Evolutionary conservation across 495 filamentous ascomycete species (phyloP), one percentile per base, ranked within the genome.

Genomic region (Hapsidospora chrysogenum): DNA sequence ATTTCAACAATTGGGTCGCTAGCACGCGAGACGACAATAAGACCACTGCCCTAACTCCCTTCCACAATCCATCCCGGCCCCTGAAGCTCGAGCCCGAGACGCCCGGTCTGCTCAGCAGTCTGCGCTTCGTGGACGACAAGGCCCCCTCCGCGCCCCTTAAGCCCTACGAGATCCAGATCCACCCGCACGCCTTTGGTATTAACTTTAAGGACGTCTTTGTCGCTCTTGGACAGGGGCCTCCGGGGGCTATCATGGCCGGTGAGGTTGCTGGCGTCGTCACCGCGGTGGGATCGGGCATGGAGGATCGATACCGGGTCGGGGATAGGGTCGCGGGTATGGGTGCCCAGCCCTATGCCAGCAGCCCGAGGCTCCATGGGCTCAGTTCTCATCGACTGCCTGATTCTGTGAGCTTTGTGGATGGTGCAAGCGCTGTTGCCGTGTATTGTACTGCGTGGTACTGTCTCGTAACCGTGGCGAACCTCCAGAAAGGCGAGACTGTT

Each of bases 401-500:
- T 3, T 40, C 60, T 8, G 56, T 74, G 39, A 44, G 56, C 3
- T 66, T 72, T 36, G 61, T 68, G 13, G 58, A 58, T 21, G 67
- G 64, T 4, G 70, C 67, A 1, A 62, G 65, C 9, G 46, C 77
- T 0, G 75, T 74, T 0, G 48, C 74, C 2, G 66, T 62, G 2
- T 80, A 64, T 37, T 48, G 48, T 29, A 74, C 72, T 0, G 75
- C 74, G 0, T 72, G 71, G 38, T 67, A 80, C 47, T 56, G 64
- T 0, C 48, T 71, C 4, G 31, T 65, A 23, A 57, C 68, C 26
- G 51, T 62, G 14, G 66, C 55, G 11, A 45, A 58, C 4, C 52
- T 70, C 0, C 33, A 35, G 7, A 52, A 61, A 5, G 71, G 56
- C 17, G 70, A 80, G 42, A 65, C 52, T 6, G 61, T 78, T 0